Evolutionary conservation across 371 early-diverging fungal genomes (phyloP).

Genomic region (Mortierella sp.): DNA sequence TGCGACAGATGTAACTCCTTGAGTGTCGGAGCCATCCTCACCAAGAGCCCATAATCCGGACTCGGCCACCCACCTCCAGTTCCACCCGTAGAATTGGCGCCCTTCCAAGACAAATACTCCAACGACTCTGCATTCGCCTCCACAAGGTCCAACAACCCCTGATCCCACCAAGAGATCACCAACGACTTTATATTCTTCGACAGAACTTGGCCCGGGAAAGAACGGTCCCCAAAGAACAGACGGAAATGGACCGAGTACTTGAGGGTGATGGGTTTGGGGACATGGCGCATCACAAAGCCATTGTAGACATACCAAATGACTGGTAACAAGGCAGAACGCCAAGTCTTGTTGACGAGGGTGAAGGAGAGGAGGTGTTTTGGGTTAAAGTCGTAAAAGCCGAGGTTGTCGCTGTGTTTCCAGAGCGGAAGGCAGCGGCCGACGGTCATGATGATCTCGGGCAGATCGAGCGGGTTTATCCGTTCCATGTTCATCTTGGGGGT

Average conservation of each 20-base stretch:
- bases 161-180: slow-evolving; percentile 42
- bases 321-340: slow-evolving; percentile 37
- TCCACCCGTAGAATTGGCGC: slow-evolving; percentile 2
- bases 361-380: slow-evolving; percentile 35
- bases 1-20: slow-evolving; percentile 38
- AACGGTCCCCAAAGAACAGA: slow-evolving; percentile 38
- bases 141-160: slow-evolving; percentile 24
- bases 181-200: slow-evolving; percentile 30
- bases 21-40: slow-evolving; percentile 33
- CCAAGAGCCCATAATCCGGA: slow-evolving; percentile 30
- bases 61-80: neutral
- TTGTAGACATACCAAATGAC: slow-evolving; percentile 49
- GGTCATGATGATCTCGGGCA: slow-evolving; percentile 49
- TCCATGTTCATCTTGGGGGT: slow-evolving; percentile 5
- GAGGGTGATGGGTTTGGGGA: slow-evolving; percentile 34
- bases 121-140: slow-evolving; percentile 33
- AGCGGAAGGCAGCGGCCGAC: slow-evolving; percentile 43
- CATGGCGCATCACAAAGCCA: slow-evolving; percentile 40
- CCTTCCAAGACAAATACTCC: slow-evolving; percentile 36
- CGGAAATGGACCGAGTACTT: slow-evolving; percentile 40
- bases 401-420: slow-evolving; percentile 43
- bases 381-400: slow-evolving; percentile 50
- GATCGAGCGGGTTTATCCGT: slow-evolving; percentile 28
- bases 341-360: slow-evolving; percentile 39
- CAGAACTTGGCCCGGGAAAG: slow-evolving; percentile 26